Evolutionary conservation across 768 basidiomycete species (phyloP).

Genomic region (Leccinum pellstonianum): DNA sequence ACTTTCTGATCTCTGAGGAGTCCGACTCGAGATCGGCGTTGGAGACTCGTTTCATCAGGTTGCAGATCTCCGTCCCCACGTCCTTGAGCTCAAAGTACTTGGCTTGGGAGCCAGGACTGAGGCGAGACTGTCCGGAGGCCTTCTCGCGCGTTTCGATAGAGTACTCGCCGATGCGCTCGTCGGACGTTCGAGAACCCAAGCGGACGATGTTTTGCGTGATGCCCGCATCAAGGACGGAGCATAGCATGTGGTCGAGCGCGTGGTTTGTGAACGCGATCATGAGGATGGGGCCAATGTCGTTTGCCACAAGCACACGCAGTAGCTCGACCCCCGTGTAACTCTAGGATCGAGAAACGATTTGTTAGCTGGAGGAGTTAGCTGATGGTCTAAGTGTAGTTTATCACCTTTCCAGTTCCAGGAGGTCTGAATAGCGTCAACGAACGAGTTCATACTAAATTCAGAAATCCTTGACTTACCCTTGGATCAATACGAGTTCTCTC

Average conservation of each 20-base stretch:
- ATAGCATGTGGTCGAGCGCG: constrained; percentile 72
- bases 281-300: constrained; percentile 51
- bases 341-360: constrained; percentile 29
- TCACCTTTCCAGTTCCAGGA: constrained; percentile 76
- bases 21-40: constrained; percentile 34
- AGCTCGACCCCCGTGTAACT: constrained; percentile 70
- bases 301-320: constrained; percentile 59
- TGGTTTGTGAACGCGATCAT: constrained; percentile 76
- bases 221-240: constrained; percentile 57
- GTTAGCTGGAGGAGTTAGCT: neutral
- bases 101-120: constrained; percentile 35
- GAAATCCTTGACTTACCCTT: constrained; percentile 50
- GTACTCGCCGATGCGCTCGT: constrained; percentile 59
- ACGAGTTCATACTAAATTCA: neutral
- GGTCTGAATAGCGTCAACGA: constrained; percentile 43
- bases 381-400: neutral
- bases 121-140: constrained; percentile 40
- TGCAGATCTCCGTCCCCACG: constrained; percentile 45
- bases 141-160: constrained; percentile 59
- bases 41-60: constrained; percentile 44
- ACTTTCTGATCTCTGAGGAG: constrained; percentile 38
- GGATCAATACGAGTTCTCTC: constrained; percentile 63
- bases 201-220: constrained; percentile 68
- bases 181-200: constrained; percentile 61
- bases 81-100: constrained; percentile 42